Percentiles rank a stretch among this genome's conserved stretches.
Evolutionary conservation across 305 asterid genomes (phyloP).

Genomic region (Fraxinus greggii): DNA sequence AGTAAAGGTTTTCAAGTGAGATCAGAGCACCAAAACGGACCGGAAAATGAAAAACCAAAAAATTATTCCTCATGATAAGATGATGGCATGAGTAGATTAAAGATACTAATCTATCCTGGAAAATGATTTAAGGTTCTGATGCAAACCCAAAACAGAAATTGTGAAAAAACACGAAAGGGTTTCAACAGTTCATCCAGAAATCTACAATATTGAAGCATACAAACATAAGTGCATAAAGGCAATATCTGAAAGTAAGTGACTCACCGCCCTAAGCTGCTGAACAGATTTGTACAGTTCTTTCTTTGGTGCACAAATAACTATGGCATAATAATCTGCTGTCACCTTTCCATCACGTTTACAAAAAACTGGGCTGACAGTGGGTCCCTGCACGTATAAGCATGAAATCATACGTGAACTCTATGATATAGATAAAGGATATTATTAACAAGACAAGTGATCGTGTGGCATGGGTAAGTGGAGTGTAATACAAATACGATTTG

Average conservation of each 20-base stretch:
- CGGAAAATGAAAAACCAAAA: not conserved
- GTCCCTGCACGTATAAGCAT: conserved; percentile 64
- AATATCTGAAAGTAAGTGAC: conserved; percentile 17
- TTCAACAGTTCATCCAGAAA: not conserved
- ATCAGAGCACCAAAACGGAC: not conserved
- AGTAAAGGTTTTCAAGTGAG: not conserved
- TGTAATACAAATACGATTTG: not conserved
- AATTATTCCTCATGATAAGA: not conserved
- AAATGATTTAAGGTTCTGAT: not conserved
- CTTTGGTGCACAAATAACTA: conserved; percentile 89
- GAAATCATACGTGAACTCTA: conserved; percentile 16
- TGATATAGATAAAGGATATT: not conserved
- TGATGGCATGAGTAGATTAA: not conserved
- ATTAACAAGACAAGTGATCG: not conserved
- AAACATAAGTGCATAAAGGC: not conserved
- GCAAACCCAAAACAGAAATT: not conserved
- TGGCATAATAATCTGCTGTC: conserved; percentile 66
- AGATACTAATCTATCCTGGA: not conserved
- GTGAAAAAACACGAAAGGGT: not conserved
- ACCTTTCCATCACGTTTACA: conserved; percentile 58
- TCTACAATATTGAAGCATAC: not conserved
- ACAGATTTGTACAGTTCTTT: conserved; percentile 83
- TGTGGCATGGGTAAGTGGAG: not conserved
- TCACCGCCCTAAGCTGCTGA: conserved; percentile 90
- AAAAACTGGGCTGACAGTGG: conserved; percentile 88